A percentile compares a stretch with the other conserved stretches of the same genome.
Conservation (phyloP, 768 basidiomycete genomes). For the Lactarius hatsudake region DNA sequence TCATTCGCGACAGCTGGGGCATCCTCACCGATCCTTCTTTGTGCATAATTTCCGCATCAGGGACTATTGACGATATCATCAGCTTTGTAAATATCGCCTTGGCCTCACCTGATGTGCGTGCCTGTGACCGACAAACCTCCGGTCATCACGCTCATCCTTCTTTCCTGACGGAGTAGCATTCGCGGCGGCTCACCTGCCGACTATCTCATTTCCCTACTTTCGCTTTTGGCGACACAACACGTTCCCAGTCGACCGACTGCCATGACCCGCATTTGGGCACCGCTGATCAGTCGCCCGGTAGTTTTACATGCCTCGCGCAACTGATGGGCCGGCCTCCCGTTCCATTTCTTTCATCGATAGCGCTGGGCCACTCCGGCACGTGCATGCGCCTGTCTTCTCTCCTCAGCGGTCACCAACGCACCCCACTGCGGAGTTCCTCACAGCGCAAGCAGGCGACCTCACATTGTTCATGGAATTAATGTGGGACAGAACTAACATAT, state of each 20-base stretch:
- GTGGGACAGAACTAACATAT: conserved; percentile 17
- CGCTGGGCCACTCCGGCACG: conserved; percentile 7
- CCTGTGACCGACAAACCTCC: conserved; percentile 8
- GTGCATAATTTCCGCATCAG: conserved; percentile 6
- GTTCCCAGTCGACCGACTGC: not conserved
- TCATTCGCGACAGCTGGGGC: not conserved
- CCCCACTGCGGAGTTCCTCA: conserved; percentile 16
- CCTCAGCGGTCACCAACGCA: not conserved
- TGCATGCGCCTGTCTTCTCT: conserved; percentile 5
- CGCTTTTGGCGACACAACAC: conserved; percentile 5
- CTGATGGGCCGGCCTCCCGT: conserved; percentile 16
- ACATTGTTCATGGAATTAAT: conserved; percentile 11
- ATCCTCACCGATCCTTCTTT: not conserved
- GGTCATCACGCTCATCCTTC: conserved; percentile 10
- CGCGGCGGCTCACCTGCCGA: conserved; percentile 15
- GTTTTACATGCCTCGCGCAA: not conserved
- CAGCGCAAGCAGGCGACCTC: not conserved
- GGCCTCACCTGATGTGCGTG: conserved; percentile 25
- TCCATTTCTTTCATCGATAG: conserved; percentile 18
- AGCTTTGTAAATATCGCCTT: not conserved
- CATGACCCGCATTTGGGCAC: conserved; percentile 8
- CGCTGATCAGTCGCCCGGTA: conserved; percentile 5
- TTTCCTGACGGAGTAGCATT: conserved; percentile 1
- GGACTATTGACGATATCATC: conserved; percentile 6
- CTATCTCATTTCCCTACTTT: conserved; percentile 6